phyloP scores from a whole-genome alignment of 257 asterid genomes.

The Parsonsia alboflavescens region DNA sequence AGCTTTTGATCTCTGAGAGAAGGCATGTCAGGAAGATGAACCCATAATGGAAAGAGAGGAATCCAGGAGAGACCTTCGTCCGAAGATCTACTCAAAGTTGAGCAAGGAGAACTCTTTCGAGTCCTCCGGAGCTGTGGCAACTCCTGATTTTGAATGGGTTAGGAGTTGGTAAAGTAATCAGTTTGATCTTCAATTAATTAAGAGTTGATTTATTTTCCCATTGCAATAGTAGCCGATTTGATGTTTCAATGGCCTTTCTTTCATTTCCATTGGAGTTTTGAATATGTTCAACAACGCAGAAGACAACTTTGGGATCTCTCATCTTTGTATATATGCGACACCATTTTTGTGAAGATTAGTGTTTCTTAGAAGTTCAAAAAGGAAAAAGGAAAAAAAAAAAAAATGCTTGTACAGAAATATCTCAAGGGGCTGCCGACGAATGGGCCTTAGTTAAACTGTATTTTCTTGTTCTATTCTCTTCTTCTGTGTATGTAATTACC shows the following conservation, averaged over 20 bases:
- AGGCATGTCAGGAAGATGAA: slow-evolving; percentile 29
- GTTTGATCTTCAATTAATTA: no score
- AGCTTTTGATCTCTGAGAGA: slow-evolving; percentile 44
- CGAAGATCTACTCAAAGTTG: slow-evolving; percentile 61
- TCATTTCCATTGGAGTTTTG: slow-evolving; percentile 8
- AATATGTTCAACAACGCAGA: slow-evolving; percentile 3
- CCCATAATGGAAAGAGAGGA: slow-evolving; percentile 81
- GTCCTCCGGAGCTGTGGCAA: slow-evolving; percentile 32
- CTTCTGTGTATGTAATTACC: neutral
- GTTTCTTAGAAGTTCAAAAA: neutral
- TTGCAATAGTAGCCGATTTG: neutral
- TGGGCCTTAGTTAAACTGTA: neutral
- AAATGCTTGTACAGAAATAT: neutral
- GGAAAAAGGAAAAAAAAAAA: neutral
- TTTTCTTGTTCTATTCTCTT: neutral
- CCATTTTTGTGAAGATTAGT: neutral
- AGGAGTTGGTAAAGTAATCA: slow-evolving; percentile 51
- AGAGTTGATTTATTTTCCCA: no score
- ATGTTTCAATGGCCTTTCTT: neutral
- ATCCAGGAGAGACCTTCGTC: slow-evolving; percentile 68
- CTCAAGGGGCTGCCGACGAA: slow-evolving; percentile 1
- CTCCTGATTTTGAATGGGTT: slow-evolving; percentile 57
- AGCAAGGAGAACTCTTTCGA: slow-evolving; percentile 72
- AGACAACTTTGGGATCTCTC: neutral
- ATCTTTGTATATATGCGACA: neutral